phyloP scores from a whole-genome alignment of 495 filamentous ascomycete genomes.

The Bacidia gigantensis region DNA sequence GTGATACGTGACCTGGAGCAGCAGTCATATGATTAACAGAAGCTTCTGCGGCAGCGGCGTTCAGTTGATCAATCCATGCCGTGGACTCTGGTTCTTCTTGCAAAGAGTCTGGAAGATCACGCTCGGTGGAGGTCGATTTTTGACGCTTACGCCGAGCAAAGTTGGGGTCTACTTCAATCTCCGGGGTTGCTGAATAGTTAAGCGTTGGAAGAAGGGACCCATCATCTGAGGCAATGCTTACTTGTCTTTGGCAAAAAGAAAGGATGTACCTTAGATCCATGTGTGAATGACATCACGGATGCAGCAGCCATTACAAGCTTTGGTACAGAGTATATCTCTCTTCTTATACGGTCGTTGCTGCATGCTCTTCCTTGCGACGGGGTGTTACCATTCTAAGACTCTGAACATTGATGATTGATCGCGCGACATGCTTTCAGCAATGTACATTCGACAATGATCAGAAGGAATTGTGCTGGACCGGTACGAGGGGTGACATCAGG shows the following conservation, averaged over 20 bases:
- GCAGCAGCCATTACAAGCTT: conserved; percentile 10
- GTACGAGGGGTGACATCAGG: too few species aligned
- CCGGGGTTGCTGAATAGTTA: neutral
- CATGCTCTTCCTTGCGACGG: too few species aligned
- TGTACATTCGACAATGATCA: too few species aligned
- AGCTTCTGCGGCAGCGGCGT: conserved; percentile 5
- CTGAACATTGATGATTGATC: too few species aligned
- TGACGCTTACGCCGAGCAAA: conserved; percentile 27
- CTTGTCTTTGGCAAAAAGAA: conserved; percentile 25
- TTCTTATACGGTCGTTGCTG: too few species aligned
- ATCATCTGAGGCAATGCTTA: neutral
- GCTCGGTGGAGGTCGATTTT: conserved; percentile 23
- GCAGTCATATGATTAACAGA: neutral
- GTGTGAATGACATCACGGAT: conserved; percentile 11
- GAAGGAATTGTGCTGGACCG: too few species aligned
- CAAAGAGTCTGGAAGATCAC: neutral
- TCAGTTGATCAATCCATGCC: conserved; percentile 8
- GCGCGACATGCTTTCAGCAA: too few species aligned
- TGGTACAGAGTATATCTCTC: neutral
- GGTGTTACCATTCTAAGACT: too few species aligned
- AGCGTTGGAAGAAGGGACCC: neutral
- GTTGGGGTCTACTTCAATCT: neutral
- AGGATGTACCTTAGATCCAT: conserved; percentile 26
- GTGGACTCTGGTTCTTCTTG: neutral
- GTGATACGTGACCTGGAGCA: neutral